Evolutionary conservation across 148 eudicot genomes (phyloP), one percentile per base, ranked within the genome.

Genomic region (Spergularia marina): DNA sequence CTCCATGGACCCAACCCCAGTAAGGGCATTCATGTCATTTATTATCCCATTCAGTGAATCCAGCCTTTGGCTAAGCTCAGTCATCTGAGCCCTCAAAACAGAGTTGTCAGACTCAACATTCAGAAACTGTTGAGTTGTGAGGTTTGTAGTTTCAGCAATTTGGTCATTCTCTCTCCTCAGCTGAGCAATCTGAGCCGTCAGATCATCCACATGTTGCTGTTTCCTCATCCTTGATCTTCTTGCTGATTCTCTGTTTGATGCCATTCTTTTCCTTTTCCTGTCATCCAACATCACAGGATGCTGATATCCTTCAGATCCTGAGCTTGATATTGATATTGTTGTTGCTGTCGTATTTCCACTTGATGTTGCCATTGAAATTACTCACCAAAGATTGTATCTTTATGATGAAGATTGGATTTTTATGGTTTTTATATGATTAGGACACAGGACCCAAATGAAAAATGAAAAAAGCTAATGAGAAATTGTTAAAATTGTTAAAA

Each of bases 231-330:
- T 71, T 12, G 96, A 91, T 72, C 96, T 76, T 74, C 89, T 72
- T 9, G 96, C 96, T 20, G 96, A 91, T 74, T 91, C 96, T 10
- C 96, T 74, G 73, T 91, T 91, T 63, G 96, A 91, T 47, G 70
- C 72, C 92, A 89, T 91, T 72, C 92, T 72, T 74, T 89, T 91
- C 39, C 92, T 70, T 61, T 91, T 91, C 75, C 90, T 85, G 34
- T 87, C 88, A 36, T 86, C 85, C 80, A 83, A 74, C 71, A 82
- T 5, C 77, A 81, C 2, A 9, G 17, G 68, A 76, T 86, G 89
- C 52, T 80, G 70, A n/a, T 89, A 82, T 17, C 70, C 86, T 17
- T 90, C 92, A 9, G 88, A 90, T 11, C 86, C 83, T 6, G 88
- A 85, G 79, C 80, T 85, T 75, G 89, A 36, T 70, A 16, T 85